These are phyloP conservation scores for Straminergon stramineum DNA, from an alignment of 225 moss, liverwort and hornwort genomes.

Conservation along the genomic window DNA sequence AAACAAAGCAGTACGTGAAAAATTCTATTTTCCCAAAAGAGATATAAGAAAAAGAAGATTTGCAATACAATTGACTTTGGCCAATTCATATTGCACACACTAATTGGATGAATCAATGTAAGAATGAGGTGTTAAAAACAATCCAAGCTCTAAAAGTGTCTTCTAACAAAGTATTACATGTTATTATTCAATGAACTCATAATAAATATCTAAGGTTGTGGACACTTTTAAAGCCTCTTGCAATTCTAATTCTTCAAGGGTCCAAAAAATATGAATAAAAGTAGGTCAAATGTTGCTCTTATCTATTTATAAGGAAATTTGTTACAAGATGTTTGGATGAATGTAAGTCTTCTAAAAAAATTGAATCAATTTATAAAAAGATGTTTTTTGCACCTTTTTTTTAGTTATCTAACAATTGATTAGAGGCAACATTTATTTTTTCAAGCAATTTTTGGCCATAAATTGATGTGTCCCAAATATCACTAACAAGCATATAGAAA, in stretches of 20 bases:
- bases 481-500: not conserved
- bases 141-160: not conserved
- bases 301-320: too few species aligned
- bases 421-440: too few species aligned
- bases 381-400: too few species aligned
- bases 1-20: not conserved
- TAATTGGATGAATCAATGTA: not conserved
- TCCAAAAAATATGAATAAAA: too few species aligned
- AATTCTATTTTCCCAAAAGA: not conserved
- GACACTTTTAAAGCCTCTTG: not conserved
- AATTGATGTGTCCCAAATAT: too few species aligned
- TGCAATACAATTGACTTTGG: not conserved
- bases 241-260: too few species aligned
- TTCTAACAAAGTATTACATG: not conserved
- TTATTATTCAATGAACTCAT: not conserved
- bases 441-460: too few species aligned
- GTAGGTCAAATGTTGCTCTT: too few species aligned
- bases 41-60: not conserved
- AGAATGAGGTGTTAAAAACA: not conserved
- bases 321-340: too few species aligned
- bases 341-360: too few species aligned
- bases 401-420: too few species aligned
- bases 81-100: not conserved
- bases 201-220: not conserved
- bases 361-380: too few species aligned